Evolutionary conservation across 768 basidiomycete species (phyloP).

Genomic region (Tremella mesenterica): DNA sequence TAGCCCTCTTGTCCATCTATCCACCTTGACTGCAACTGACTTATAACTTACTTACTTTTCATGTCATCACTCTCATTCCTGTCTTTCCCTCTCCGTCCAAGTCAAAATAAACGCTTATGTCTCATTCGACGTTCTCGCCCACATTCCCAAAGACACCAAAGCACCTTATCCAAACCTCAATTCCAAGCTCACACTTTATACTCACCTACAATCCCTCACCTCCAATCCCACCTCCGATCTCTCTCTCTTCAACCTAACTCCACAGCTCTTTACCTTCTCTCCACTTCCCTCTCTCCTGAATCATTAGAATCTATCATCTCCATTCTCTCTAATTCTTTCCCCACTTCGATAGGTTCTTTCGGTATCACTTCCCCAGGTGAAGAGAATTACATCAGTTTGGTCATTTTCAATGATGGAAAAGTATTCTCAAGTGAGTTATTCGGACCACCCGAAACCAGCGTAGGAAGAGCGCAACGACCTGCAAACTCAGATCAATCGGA

Average conservation of each 20-base stretch:
- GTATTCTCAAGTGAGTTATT: conserved; percentile 17
- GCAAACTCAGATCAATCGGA: background rate
- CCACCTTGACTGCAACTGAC: no score
- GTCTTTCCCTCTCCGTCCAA: no score
- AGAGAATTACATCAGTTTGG: conserved; percentile 4
- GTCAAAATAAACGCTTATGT: no score
- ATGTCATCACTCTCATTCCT: no score
- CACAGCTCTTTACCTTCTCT: conserved; percentile 20
- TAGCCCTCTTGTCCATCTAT: no score
- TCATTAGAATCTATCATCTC: conserved; percentile 7
- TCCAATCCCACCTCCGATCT: conserved; percentile 9
- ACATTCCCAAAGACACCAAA: no score
- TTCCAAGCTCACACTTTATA: conserved; percentile 16
- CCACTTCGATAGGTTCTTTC: conserved; percentile 24
- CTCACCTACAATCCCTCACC: conserved; percentile 19
- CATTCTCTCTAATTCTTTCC: conserved; percentile 9
- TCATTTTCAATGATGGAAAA: conserved; percentile 13
- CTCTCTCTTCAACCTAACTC: background rate
- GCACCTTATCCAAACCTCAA: no score
- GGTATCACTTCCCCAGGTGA: background rate
- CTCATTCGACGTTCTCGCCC: no score
- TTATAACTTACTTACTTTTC: no score
- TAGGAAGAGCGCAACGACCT: conserved; percentile 30
- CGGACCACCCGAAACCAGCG: conserved; percentile 23
- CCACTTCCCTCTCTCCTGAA: conserved; percentile 12